A percentile compares a stretch with the other conserved stretches of the same genome.
Conservation (phyloP, 2,329 filamentous ascomycete genomes). For the Hymenoscyphus fraxineus region DNA sequence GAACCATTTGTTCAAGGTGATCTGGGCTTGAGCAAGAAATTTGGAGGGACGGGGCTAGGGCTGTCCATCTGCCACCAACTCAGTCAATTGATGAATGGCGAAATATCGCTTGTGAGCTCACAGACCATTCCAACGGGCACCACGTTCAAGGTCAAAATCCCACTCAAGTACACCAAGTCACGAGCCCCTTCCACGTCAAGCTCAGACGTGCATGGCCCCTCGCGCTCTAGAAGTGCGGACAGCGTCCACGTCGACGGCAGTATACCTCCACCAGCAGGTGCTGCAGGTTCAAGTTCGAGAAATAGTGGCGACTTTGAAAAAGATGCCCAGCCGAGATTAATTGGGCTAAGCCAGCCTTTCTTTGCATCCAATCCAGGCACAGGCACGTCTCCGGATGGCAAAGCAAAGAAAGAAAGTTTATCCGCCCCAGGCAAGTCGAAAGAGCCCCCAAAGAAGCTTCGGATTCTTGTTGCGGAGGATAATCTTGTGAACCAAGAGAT, state of each 20-base stretch:
- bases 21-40: conserved; percentile 82
- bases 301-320: conserved; percentile 44
- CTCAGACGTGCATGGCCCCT: conserved; percentile 28
- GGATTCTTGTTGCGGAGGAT: conserved; percentile 82
- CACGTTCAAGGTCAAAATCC: conserved; percentile 78
- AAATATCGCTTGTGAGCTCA: conserved; percentile 66
- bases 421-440: conserved; percentile 64
- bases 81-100: conserved; percentile 77
- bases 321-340: conserved; percentile 70
- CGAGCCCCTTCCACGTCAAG: conserved; percentile 41
- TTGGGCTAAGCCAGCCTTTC: conserved; percentile 80
- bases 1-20: conserved; percentile 96
- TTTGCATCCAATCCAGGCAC: conserved; percentile 44
- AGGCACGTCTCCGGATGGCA: conserved; percentile 18
- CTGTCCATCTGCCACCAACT: conserved; percentile 87
- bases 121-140: conserved; percentile 64
- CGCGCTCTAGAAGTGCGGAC: conserved; percentile 32
- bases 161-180: conserved; percentile 71
- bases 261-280: conserved; percentile 4
- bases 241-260: conserved; percentile 12
- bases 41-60: conserved; percentile 82
- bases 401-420: conserved; percentile 52
- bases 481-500: conserved; percentile 63
- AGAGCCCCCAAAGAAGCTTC: conserved; percentile 59
- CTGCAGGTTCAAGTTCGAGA: conserved; percentile 16